Evolutionary conservation across 140 eudicot species (phyloP).

Genomic region (Anethum foeniculum): DNA sequence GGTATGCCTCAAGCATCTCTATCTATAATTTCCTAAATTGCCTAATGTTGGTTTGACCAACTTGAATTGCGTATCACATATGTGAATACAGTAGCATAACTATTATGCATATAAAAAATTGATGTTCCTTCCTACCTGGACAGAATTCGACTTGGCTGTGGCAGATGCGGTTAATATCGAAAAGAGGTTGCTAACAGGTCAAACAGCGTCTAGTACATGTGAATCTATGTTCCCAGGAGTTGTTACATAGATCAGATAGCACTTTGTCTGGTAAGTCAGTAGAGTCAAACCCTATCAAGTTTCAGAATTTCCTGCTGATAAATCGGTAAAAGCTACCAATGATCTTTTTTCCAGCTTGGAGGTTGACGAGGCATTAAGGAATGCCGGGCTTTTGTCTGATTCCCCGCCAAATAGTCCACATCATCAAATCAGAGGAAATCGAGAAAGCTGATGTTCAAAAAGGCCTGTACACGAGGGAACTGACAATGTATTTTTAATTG

Average conservation of each 20-base stretch:
- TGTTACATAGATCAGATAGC: conserved; percentile 42
- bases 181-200: conserved; percentile 74
- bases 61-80: neutral
- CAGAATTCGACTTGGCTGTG: conserved; percentile 81
- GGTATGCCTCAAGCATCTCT: conserved; percentile 33
- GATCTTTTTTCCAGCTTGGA: conserved; percentile 23
- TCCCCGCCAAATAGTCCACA: conserved; percentile 73
- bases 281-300: conserved; percentile 28
- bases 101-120: no score
- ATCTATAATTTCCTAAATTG: neutral
- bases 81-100: conserved; percentile 69
- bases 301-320: conserved; percentile 27
- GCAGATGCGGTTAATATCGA: conserved; percentile 96
- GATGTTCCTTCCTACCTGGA: no score
- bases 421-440: conserved; percentile 23
- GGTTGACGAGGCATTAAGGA: conserved; percentile 74
- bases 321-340: conserved; percentile 14
- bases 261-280: conserved; percentile 16
- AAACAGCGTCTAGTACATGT: conserved; percentile 70
- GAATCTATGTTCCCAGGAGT: conserved; percentile 77
- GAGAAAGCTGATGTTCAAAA: conserved; percentile 15
- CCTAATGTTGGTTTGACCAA: neutral
- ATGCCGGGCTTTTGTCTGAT: conserved; percentile 82
- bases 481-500: conserved; percentile 69
- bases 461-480: conserved; percentile 40